Evolutionary conservation across 352 stramenopile species (phyloP).

Genomic region (Phytopythium mirpurense): DNA sequence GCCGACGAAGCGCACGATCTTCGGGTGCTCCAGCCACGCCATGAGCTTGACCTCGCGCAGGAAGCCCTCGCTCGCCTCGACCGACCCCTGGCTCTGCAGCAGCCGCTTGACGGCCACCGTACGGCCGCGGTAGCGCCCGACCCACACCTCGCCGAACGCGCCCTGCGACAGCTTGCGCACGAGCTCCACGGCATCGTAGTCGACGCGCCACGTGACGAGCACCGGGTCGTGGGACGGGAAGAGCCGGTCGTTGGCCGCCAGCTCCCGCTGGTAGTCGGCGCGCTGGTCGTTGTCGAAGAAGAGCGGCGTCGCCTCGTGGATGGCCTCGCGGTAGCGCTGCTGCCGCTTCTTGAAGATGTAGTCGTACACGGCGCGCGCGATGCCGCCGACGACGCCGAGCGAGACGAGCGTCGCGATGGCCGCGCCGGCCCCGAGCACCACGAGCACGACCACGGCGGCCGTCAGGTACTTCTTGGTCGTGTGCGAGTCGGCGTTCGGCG

Average conservation of each 20-base stretch:
- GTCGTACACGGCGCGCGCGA: slow-evolving; percentile 36
- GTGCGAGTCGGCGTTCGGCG: slow-evolving; percentile 10
- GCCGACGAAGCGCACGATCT: slow-evolving; percentile 63
- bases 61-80: slow-evolving; percentile 56
- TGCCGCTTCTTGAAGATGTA: slow-evolving; percentile 29
- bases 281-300: slow-evolving; percentile 69
- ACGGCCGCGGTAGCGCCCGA: slow-evolving; percentile 51
- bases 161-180: slow-evolving; percentile 61
- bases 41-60: slow-evolving; percentile 68
- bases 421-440: slow-evolving; percentile 23
- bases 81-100: slow-evolving; percentile 34
- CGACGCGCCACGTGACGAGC: slow-evolving; percentile 64
- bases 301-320: slow-evolving; percentile 67
- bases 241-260: slow-evolving; percentile 50
- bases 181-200: slow-evolving; percentile 64
- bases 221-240: slow-evolving; percentile 69
- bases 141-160: slow-evolving; percentile 67
- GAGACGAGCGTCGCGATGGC: slow-evolving; percentile 21
- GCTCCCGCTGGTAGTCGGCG: slow-evolving; percentile 49
- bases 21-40: slow-evolving; percentile 63
- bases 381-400: slow-evolving; percentile 29
- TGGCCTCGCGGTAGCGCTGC: slow-evolving; percentile 32
- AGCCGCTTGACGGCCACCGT: slow-evolving; percentile 60
- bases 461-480: slow-evolving; percentile 49
- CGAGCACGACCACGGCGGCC: slow-evolving; percentile 29